Conservation (phyloP, 2,329 filamentous ascomycete genomes). For the Botrytis galanthina region DNA sequence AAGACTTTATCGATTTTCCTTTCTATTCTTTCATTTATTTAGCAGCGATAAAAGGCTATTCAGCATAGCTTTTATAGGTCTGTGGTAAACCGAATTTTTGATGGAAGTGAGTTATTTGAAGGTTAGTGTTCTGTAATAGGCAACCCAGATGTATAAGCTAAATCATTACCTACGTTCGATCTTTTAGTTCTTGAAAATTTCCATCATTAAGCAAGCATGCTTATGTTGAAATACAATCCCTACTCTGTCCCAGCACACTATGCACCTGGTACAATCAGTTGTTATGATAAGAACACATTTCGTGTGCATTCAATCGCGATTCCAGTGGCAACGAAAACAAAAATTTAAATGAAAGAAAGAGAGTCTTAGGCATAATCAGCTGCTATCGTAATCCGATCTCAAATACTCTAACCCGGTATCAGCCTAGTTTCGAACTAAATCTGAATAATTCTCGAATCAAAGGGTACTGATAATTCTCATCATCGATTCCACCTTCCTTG, state of each 20-base stretch:
- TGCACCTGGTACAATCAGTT: no score
- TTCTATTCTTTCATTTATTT: not conserved
- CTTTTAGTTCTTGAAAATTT: no score
- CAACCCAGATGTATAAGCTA: not conserved
- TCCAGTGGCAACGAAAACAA: not conserved
- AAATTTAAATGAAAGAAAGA: not conserved
- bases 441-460: not conserved
- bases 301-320: not conserved
- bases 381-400: not conserved
- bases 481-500: not conserved
- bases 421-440: not conserved
- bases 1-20: fast-evolving
- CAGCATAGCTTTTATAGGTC: not conserved
- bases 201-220: no score
- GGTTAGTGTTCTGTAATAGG: not conserved
- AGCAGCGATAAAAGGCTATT: not conserved
- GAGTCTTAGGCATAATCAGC: not conserved
- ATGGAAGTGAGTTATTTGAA: not conserved
- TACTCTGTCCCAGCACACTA: not conserved
- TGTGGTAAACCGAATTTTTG: not conserved
- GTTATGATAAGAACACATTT: not conserved
- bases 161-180: not conserved
- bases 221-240: not conserved
- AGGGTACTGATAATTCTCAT: not conserved
- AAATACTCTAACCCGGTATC: not conserved